Percentiles rank a stretch among this genome's conserved stretches.
Conservation (phyloP, 805 yeast species). For the Candida takata region DNA sequence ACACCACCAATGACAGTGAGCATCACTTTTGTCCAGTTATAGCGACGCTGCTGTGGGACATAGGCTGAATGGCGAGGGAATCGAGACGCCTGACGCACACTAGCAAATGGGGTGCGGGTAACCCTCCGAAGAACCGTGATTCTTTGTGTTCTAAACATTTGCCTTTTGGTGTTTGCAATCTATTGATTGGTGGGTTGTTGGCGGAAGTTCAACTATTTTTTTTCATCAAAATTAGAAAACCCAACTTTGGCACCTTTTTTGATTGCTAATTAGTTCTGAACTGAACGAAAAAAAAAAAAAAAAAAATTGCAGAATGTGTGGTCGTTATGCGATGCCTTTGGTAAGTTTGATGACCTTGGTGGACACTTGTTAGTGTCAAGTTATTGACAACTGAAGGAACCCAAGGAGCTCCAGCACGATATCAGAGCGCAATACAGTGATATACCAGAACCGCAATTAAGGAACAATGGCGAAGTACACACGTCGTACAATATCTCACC, state of each 20-base stretch:
- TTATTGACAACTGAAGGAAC: slow-evolving; percentile 8
- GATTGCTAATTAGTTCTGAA: too few species aligned
- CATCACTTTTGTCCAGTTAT: slow-evolving; percentile 14
- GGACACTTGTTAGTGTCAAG: not conserved
- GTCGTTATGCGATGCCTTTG: slow-evolving; percentile 46
- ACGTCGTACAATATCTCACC: slow-evolving; percentile 53
- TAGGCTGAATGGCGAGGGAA: slow-evolving; percentile 6
- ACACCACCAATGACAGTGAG: slow-evolving; percentile 19
- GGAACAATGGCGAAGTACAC: slow-evolving; percentile 3
- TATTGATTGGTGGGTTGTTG: too few species aligned
- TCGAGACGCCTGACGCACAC: slow-evolving; percentile 9
- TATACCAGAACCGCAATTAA: not conserved
- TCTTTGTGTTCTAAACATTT: slow-evolving; percentile 1
- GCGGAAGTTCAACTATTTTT: too few species aligned
- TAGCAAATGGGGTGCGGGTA: too few species aligned
- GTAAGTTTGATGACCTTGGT: slow-evolving; percentile 24
- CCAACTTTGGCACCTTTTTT: too few species aligned
- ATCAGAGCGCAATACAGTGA: slow-evolving; percentile 6
- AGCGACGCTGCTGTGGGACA: slow-evolving; percentile 8
- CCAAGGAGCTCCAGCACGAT: slow-evolving; percentile 7
- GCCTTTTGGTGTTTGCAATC: too few species aligned
- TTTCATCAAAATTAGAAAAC: too few species aligned
- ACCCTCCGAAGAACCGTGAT: not conserved
- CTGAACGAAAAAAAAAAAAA: too few species aligned
- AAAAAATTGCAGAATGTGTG: slow-evolving; percentile 64